Conservation (phyloP, 1,139 yeast species). For the Magnusiomyces tetraspermus region DNA sequence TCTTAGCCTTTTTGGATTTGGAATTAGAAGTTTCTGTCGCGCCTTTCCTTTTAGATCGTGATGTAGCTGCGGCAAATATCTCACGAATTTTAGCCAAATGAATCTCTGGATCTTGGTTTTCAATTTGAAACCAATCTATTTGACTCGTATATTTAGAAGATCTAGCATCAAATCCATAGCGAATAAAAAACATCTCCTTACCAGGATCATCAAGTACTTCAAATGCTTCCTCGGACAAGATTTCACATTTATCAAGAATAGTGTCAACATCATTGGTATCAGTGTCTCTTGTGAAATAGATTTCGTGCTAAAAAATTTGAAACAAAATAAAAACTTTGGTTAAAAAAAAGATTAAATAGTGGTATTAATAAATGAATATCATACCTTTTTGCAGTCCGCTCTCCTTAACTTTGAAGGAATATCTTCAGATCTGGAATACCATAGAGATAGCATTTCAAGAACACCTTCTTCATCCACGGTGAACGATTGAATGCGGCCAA, state of each 20-base stretch:
- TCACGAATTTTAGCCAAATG: background rate
- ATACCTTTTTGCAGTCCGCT: conserved; percentile 5
- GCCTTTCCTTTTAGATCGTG: background rate
- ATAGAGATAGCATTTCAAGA: conserved; percentile 17
- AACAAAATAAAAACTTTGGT: background rate
- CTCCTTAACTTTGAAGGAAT: conserved; percentile 2
- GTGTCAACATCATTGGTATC: conserved; percentile 18
- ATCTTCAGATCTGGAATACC: conserved; percentile 18
- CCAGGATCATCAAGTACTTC: background rate
- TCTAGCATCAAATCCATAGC: background rate
- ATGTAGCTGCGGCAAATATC: background rate
- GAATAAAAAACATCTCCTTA: background rate
- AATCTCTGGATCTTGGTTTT: background rate
- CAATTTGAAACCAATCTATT: background rate
- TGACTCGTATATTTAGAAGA: background rate
- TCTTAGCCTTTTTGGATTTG: background rate
- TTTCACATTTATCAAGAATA: conserved; percentile 16
- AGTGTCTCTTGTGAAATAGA: conserved; percentile 19
- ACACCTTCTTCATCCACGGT: conserved; percentile 16
- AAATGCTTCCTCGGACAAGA: conserved; percentile 11
- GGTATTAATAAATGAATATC: background rate
- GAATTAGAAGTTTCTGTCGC: background rate
- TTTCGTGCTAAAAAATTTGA: conserved; percentile 11
- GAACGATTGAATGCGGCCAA: conserved; percentile 20
- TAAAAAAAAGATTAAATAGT: background rate